Evolutionary conservation across 257 asterid genomes (phyloP), one percentile per base, ranked within the genome.

Genomic region (Ocimum tenuiflorum): DNA sequence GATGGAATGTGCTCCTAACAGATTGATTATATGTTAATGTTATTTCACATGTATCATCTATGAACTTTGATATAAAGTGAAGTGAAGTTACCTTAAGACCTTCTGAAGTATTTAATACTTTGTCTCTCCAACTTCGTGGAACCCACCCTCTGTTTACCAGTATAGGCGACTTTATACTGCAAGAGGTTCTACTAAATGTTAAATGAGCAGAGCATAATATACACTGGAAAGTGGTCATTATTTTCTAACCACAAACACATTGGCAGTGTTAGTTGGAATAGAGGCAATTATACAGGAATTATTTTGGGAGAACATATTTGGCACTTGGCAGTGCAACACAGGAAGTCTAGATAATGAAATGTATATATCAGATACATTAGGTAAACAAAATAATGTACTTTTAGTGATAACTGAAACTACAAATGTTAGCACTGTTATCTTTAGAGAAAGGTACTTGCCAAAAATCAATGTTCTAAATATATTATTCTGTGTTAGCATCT

Each of bases 81-180:
- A 61, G 45, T 15, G 33, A 38, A 62, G 38, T 82, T 69, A 68
- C 88, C 91, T 85, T 75, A 9, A n/a, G 38, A 39, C 8, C 18
- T 53, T 77, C 75, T 46, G 80, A 67, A 65, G 69, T 74, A 57
- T 70, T 73, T 43, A 78, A 57, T 42, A 83, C 82, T 78, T 81
- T 79, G 76, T 94, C 95, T 73, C 97, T 88, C 99, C 97, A 94
- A 70, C 88, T 79, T 56, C 97, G 89, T 0, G 97, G 99, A 27
- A 94, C 97, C 99, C 97, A 94, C 68, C 99, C 99, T 84, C 99
- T 86, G 65, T 94, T 94, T 63, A 94, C 97, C 51, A 94, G 81
- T 68, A 94, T 73, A 42, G 96, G 94, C 20, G 80, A 59, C 73
- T 70, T 90, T 65, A 79, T 48, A 33, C 97, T 92, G 92, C 80